Evolutionary conservation across 805 yeast species (phyloP).

Genomic region (Wickerhamiella galacta): DNA sequence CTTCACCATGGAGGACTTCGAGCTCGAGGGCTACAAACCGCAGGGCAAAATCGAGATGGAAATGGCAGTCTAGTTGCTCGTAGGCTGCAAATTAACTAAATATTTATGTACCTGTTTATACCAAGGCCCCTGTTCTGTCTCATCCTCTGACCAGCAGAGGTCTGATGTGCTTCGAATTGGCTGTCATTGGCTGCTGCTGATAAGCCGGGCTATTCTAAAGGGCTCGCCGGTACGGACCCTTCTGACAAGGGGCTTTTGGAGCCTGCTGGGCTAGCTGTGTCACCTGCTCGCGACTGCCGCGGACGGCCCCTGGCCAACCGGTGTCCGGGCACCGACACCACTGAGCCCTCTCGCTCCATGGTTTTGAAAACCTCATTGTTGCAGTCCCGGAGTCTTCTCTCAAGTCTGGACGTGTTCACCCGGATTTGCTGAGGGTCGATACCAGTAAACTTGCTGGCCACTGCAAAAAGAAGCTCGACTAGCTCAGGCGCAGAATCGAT

Average conservation of each 20-base stretch:
- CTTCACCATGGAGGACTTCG: constrained; percentile 77
- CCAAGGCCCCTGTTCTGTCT: too few relatives aligned
- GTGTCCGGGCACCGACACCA: neutral
- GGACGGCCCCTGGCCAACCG: too few relatives aligned
- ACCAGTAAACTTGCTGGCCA: neutral
- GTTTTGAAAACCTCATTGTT: neutral
- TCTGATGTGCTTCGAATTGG: too few relatives aligned
- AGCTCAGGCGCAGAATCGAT: neutral
- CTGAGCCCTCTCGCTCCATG: neutral
- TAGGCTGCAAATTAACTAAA: neutral
- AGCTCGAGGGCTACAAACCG: constrained; percentile 63
- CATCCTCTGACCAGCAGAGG: too few relatives aligned
- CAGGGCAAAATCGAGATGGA: constrained; percentile 79
- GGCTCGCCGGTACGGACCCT: too few relatives aligned
- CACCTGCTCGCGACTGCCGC: too few relatives aligned
- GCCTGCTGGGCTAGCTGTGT: too few relatives aligned
- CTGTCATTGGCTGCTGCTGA: too few relatives aligned
- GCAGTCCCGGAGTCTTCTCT: neutral
- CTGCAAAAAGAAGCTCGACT: neutral
- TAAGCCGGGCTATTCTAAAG: too few relatives aligned
- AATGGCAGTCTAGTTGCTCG: constrained; percentile 63
- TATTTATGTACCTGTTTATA: neutral
- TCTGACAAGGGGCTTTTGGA: too few relatives aligned
- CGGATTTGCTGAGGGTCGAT: neutral
- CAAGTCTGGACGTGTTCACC: neutral